phyloP scores from a whole-genome alignment of 768 basidiomycete genomes.

The Pleurotus platypus region DNA sequence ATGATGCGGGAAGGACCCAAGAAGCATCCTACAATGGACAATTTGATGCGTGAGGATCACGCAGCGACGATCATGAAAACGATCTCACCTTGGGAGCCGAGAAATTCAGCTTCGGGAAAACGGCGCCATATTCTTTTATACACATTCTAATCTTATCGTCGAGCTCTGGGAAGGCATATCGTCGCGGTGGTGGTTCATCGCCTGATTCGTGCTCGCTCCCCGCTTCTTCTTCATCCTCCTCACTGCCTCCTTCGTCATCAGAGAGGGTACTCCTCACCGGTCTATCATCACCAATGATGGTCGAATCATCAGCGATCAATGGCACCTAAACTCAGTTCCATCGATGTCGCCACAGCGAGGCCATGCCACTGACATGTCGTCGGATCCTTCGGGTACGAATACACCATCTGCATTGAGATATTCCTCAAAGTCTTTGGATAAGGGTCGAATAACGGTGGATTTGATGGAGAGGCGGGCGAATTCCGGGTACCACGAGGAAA shows the following conservation, averaged over 20 bases:
- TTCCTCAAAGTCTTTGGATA: constrained; percentile 56
- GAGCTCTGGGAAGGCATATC: constrained; percentile 78
- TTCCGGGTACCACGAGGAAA: constrained; percentile 80
- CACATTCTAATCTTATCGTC: constrained; percentile 65
- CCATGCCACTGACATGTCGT: constrained; percentile 55
- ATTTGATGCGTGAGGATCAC: neutral
- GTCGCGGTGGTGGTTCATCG: constrained; percentile 18
- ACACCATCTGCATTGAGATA: constrained; percentile 87
- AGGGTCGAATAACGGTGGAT: constrained; percentile 70
- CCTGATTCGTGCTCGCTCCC: no score
- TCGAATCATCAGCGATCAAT: constrained; percentile 3
- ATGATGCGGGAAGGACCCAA: constrained; percentile 83
- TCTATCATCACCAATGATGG: constrained; percentile 27
- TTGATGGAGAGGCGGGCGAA: constrained; percentile 65
- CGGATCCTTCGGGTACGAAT: constrained; percentile 78
- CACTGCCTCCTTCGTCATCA: constrained; percentile 42
- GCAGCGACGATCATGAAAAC: neutral
- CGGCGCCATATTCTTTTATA: constrained; percentile 69
- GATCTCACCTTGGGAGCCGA: constrained; percentile 77
- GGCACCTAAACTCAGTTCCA: neutral
- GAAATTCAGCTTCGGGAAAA: constrained; percentile 97
- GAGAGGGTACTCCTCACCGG: constrained; percentile 53
- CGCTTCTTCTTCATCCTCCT: constrained; percentile 30
- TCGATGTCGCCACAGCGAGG: neutral
- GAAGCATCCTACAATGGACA: constrained; percentile 72